Base-by-base conservation (phyloP, 1,139 yeast genomes). In the Geotrichum europaeum region DNA sequence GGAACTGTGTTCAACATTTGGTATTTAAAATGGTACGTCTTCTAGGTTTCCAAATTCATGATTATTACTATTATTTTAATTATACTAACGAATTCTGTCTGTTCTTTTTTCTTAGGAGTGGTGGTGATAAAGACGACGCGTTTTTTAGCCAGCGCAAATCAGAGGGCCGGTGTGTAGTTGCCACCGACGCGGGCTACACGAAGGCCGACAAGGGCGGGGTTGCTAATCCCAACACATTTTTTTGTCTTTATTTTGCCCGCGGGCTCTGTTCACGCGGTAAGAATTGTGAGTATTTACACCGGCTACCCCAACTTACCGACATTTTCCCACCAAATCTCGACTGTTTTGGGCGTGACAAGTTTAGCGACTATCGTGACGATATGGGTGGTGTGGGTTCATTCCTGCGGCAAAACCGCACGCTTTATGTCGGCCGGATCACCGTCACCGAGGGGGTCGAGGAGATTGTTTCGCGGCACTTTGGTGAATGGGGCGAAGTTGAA, bases 351-450 rank as follows among this genome's bases (percentile, higher is more conserved):
- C 77, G 99, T 62, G 96, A 89, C 70, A 89, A 87, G 72, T 87
- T 88, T 64, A 79, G 89, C 0, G 88, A 84, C 53, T 89, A 89
- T 70, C 78, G 91, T 65, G 97, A 92, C 66, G 99, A 94, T 73
- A 90, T 91, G 97, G 86, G 88, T 53, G 99, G 98, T 25, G 87
- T 90, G 2, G 99, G 98, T 0, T 85, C 92, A n/a, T 85, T 92
- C 69, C 79, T 82, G 66, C 76, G 80, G 49, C 78, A 78, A 30
- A 92, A 91, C 70, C 75, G 86, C 60, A 90, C 97, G 0, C 72
- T 94, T 10, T 92, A 87, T 69, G 81, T 94, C 2, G 96, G 96
- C 24, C 86, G 90, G 1, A 76, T 90, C 28, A 45, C 63, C 2
- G 30, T 47, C 7, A 36, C 56, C 5, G 75, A 75, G 3, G 75